Evolutionary conservation across 1,284 basidiomycete species (phyloP).

Genomic region (Schizopora paradoxa): DNA sequence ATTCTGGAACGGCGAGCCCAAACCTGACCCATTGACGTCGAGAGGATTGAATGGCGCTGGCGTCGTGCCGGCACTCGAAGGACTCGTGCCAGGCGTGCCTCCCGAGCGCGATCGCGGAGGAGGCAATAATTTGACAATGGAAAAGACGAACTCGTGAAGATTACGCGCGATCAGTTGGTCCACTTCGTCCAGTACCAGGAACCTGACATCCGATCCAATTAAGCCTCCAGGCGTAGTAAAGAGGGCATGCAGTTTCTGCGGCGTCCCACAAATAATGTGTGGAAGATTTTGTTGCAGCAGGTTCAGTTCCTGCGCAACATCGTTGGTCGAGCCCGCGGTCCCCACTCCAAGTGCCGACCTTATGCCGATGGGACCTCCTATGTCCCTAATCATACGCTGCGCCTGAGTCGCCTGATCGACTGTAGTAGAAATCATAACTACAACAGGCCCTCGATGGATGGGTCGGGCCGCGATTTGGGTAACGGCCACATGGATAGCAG

Average conservation of each 20-base stretch:
- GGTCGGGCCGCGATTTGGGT: constrained; percentile 47
- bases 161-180: constrained; percentile 97
- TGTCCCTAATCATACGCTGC: constrained; percentile 92
- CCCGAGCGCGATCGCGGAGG: constrained; percentile 70
- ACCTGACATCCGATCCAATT: constrained; percentile 76
- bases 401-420: constrained; percentile 98
- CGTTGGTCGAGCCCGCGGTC: constrained; percentile 53
- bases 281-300: constrained; percentile 86
- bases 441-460: constrained; percentile 73
- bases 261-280: constrained; percentile 94
- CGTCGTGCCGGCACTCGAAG: constrained; percentile 30
- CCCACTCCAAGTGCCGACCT: constrained; percentile 85
- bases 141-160: constrained; percentile 91
- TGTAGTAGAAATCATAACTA: constrained; percentile 93
- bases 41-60: constrained; percentile 44
- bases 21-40: constrained; percentile 36
- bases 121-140: constrained; percentile 86
- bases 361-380: constrained; percentile 88
- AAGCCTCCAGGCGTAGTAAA: constrained; percentile 80
- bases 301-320: constrained; percentile 75
- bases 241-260: constrained; percentile 90
- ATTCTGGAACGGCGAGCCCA: constrained; percentile 42
- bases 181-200: constrained; percentile 94
- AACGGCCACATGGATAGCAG: constrained; percentile 83
- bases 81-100: constrained; percentile 33